phyloP scores from a whole-genome alignment of 306 rosid species.

The Hippophae gyantsensis region DNA sequence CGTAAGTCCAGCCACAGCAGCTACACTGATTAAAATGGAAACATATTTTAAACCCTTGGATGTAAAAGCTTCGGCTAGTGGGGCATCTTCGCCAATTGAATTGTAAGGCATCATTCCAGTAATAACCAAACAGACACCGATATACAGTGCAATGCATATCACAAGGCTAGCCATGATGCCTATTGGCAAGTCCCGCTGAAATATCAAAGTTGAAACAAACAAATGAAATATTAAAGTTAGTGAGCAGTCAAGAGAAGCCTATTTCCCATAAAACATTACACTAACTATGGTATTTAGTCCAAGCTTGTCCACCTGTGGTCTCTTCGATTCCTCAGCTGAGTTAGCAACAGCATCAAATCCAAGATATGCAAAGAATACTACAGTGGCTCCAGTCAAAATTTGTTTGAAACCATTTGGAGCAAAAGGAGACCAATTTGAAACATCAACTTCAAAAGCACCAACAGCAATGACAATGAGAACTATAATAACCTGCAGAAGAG shows the following conservation, averaged over 20 bases:
- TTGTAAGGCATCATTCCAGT: slow-evolving; percentile 95
- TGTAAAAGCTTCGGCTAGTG: slow-evolving; percentile 84
- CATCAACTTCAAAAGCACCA: slow-evolving; percentile 88
- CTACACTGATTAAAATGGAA: slow-evolving; percentile 72
- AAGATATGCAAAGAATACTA: slow-evolving; percentile 93
- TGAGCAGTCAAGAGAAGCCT: background rate
- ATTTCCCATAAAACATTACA: slow-evolving; percentile 8
- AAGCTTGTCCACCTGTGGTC: slow-evolving; percentile 59
- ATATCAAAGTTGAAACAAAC: slow-evolving; percentile 14
- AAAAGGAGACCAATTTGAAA: slow-evolving; percentile 96
- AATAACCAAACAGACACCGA: slow-evolving; percentile 87
- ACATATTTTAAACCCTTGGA: slow-evolving; percentile 84
- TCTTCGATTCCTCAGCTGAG: slow-evolving; percentile 97
- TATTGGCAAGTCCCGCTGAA: slow-evolving; percentile 92
- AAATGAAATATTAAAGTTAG: background rate
- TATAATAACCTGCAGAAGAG: slow-evolving; percentile 57
- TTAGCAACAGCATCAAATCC: slow-evolving; percentile 99
- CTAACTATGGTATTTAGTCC: background rate
- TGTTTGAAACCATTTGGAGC: slow-evolving; percentile 66
- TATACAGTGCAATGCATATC: slow-evolving; percentile 61
- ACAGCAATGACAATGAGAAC: slow-evolving; percentile 61
- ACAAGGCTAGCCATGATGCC: slow-evolving; percentile 93
- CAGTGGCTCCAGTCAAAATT: slow-evolving; percentile 88
- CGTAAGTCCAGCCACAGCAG: slow-evolving; percentile 95
- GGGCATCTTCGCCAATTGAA: slow-evolving; percentile 87